Base-by-base conservation (phyloP, 352 stramenopile species). In the Pythium angustatum region DNA sequence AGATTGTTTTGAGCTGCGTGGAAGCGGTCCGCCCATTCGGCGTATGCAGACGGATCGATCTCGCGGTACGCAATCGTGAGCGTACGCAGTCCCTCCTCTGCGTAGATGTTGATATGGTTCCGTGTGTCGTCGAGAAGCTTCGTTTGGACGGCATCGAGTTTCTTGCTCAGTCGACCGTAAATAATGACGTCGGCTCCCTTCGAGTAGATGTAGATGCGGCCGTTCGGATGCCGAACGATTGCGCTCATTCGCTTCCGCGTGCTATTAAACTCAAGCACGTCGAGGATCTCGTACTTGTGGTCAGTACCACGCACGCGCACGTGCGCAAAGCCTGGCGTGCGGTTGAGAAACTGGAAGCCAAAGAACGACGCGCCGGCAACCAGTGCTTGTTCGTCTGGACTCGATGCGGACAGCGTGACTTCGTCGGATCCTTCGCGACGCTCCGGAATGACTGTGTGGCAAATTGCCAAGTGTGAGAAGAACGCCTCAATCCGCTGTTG, bases 371-470 rank as follows among this genome's bases (percentile, higher is more conserved):
- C 88, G 2, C 80, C 88, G 3, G 78, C 78, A 4, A 97, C 90
- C 0, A 97, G 72, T n/a, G 87, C 89, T 57, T 96, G 85, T 27
- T 96, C 90, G 62, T 97, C 90, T 4, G 88, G 90, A 36, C 82
- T 94, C 2, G 85, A 91, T 24, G 83, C 83, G 0, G 83, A 93
- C 19, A 90, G 60, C 4, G 73, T 90, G 28, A 93, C 62, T 33
- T 86, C 71, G 11, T 52, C 75, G 2, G 83, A 92, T 49, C 79
- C 80, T 53, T 91, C 58, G 81, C 88, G 65, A 76, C 92, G 91
- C 76, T 99, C 97, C 0, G 98, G 96, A 45, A 99, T 98, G 52
- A 99, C 96, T 5, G 97, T 99, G 78, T 99, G 93, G 68, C 93
- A 97, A 7, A 98, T 77, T 0, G 92, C 86, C 21, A 98, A 56